Evolutionary conservation across 2,329 filamentous ascomycete species (phyloP), one percentile per base, ranked within the genome.

Genomic region (Ascomycota sp.): DNA sequence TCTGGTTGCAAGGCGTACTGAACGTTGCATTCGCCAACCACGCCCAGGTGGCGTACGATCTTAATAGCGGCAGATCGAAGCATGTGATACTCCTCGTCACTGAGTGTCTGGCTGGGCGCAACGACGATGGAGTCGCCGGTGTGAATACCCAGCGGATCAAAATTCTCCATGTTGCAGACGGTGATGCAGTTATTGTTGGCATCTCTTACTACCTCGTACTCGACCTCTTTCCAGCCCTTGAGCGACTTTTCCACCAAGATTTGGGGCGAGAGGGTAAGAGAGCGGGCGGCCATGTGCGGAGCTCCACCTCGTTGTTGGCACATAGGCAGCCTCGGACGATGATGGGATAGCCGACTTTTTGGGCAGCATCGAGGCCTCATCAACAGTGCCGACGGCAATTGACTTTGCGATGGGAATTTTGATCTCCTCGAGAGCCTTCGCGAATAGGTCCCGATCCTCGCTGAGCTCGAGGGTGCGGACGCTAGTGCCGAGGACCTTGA

Each of bases 91-190:
- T 98, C 89, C 50, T 94, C 83, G 36, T 98, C 86, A 3, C 82
- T 93, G 12, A 98, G 63, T 0, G 89, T 98, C 55, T 95, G 89
- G 3, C 85, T 94, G 25, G 89, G 89, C 7, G 89, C 89, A 28
- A 98, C 89, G 30, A 98, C 89, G 40, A 98, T 94, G 9, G 86
- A 95, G 50, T 98, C 89, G 52, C 89, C 89, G 3, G 89, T 98
- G 48, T 95, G 89, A 37, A 95, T 95, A 44, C 89, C 89, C 2
- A 98, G 73, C 32, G 89, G 89, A 52, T 98, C 89, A 47, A 98
- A 95, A 59, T 98, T 98, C 61, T 98, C 89, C 89, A 98, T 95
- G 63, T 98, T 98, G 55, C 89, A 98, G 37, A 98, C 89, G 6
- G 89, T 95, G 50, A 98, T 95, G 52, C 89, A 98, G 65, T 95